Evolutionary conservation across 78 protist species (phyloP).

Genomic region (Polysphondylium violaceum): DNA sequence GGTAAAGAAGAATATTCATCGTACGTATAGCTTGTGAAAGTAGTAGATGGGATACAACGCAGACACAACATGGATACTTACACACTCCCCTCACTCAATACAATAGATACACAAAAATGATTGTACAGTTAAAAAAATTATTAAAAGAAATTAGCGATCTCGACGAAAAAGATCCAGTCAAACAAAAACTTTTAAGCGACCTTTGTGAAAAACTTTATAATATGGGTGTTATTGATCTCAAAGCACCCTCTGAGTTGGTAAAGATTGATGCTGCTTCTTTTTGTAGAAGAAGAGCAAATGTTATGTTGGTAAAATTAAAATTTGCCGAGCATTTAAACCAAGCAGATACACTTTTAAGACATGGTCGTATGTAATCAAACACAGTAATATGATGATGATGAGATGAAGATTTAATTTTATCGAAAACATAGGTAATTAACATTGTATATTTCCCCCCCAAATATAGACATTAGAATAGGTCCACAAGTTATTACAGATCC

Average conservation of each 20-base stretch:
- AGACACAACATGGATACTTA: background rate
- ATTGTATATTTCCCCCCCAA: background rate
- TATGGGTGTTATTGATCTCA: conserved; percentile 70
- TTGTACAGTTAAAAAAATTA: conserved; percentile 18
- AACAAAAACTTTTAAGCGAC: conserved; percentile 20
- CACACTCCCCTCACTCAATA: background rate
- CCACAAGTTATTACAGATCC: conserved; percentile 71
- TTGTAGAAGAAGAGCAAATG: conserved; percentile 65
- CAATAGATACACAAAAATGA: conserved; percentile 37
- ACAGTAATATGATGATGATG: background rate
- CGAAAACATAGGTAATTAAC: background rate
- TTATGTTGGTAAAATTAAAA: conserved; percentile 43
- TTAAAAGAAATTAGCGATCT: conserved; percentile 1
- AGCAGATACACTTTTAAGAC: conserved; percentile 27
- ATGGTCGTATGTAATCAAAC: conserved; percentile 40
- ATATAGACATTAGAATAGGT: conserved; percentile 68
- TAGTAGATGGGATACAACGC: background rate
- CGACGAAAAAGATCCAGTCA: conserved; percentile 65
- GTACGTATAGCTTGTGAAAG: background rate
- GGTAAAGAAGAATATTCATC: conserved; percentile 54
- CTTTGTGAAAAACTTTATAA: conserved; percentile 52
- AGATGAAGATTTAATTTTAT: background rate
- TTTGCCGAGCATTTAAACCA: conserved; percentile 48
- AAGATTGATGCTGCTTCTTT: conserved; percentile 31
- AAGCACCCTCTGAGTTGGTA: conserved; percentile 23